phyloP scores from a whole-genome alignment of 441 rosid genomes.

The Populus hybrid region DNA sequence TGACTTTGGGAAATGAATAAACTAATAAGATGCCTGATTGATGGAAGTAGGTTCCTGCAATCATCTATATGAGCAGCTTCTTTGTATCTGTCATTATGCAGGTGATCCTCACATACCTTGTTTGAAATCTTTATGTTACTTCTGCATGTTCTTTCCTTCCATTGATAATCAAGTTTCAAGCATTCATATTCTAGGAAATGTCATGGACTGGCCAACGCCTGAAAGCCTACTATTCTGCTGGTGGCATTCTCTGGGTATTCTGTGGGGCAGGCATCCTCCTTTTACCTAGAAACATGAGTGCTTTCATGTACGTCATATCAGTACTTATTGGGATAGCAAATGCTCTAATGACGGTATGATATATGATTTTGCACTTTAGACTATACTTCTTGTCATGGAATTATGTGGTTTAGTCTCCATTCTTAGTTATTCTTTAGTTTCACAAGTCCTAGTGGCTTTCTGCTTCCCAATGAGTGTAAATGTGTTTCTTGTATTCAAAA shows the following conservation, averaged over 20 bases:
- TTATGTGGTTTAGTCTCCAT: neutral
- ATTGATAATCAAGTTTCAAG: neutral
- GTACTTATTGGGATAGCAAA: constrained; percentile 82
- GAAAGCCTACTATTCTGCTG: constrained; percentile 81
- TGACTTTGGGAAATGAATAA: constrained; percentile 10
- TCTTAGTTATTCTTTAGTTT: neutral
- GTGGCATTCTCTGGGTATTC: constrained; percentile 84
- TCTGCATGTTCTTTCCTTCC: constrained; percentile 1
- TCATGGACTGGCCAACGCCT: constrained; percentile 76
- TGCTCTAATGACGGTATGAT: constrained; percentile 76
- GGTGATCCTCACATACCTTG: constrained; percentile 38
- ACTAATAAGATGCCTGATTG: constrained; percentile 19
- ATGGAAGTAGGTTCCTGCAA: constrained; percentile 69
- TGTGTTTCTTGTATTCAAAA: neutral
- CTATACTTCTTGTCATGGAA: constrained; percentile 3
- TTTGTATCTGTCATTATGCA: constrained; percentile 72
- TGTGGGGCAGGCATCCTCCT: constrained; percentile 66
- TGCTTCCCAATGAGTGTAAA: neutral
- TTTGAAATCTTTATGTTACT: neutral
- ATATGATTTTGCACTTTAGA: neutral
- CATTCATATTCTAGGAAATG: constrained; percentile 53
- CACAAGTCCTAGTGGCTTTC: neutral
- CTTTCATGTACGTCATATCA: constrained; percentile 60
- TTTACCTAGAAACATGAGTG: constrained; percentile 56
- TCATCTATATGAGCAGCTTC: constrained; percentile 91